These are phyloP conservation scores for Tympanopsis confertula DNA, from an alignment of 2,329 filamentous ascomycete species.

Conservation along the genomic window DNA sequence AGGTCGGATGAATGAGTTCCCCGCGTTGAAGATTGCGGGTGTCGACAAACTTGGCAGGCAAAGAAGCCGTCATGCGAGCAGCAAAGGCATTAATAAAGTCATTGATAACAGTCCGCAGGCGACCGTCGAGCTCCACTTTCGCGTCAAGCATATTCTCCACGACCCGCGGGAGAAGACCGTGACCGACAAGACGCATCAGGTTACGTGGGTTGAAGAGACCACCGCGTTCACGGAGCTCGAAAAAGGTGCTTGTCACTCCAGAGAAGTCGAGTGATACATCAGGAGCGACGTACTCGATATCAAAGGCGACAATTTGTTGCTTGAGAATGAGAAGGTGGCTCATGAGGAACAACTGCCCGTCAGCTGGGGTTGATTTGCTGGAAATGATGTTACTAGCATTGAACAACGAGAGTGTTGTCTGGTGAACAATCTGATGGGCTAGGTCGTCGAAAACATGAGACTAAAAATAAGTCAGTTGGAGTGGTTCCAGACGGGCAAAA, in stretches of 20 bases:
- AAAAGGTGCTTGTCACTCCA: constrained; percentile 51
- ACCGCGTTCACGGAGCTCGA: constrained; percentile 50
- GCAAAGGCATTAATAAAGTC: constrained; percentile 48
- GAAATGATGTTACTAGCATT: constrained; percentile 37
- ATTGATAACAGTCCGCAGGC: constrained; percentile 48
- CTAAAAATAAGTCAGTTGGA: constrained; percentile 15
- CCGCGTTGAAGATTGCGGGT: constrained; percentile 20
- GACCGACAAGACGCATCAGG: constrained; percentile 42
- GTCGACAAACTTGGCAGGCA: constrained; percentile 13
- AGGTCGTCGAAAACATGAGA: constrained; percentile 58
- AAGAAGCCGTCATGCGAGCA: constrained; percentile 35
- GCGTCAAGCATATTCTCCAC: constrained; percentile 61
- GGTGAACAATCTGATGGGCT: constrained; percentile 59
- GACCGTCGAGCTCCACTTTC: constrained; percentile 52
- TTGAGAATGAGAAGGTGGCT: constrained; percentile 57
- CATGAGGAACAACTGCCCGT: constrained; percentile 57
- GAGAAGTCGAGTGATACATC: constrained; percentile 55
- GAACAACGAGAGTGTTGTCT: constrained; percentile 49
- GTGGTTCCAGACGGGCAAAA: constrained; percentile 9
- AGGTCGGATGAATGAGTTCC: constrained; percentile 29
- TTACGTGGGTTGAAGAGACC: constrained; percentile 53
- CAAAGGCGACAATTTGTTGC: constrained; percentile 61
- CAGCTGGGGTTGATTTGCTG: constrained; percentile 31
- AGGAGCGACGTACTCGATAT: constrained; percentile 56
- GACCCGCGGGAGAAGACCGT: constrained; percentile 46